Percentiles rank a stretch among this genome's conserved stretches.
These are phyloP conservation scores for Colletotrichum eremochloae DNA, from an alignment of 2,329 filamentous ascomycete species.

Conservation along the genomic window DNA sequence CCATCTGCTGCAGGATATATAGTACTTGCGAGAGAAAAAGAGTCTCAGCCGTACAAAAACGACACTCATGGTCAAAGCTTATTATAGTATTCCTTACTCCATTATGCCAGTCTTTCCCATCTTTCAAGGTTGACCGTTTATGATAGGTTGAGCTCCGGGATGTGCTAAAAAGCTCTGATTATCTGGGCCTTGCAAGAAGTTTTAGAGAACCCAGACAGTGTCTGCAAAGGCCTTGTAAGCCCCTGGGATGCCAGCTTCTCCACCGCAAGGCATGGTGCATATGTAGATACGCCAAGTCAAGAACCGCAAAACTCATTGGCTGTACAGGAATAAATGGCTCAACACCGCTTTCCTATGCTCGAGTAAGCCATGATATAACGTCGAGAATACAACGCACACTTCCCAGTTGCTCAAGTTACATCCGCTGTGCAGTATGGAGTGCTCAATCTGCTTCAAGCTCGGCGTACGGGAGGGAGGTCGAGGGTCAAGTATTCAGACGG, in stretches of 20 bases:
- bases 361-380: not conserved
- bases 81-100: too few relatives aligned
- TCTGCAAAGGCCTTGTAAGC: too few relatives aligned
- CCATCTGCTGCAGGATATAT: too few relatives aligned
- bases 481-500: not conserved
- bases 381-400: not conserved
- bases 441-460: not conserved
- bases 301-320: not conserved
- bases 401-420: not conserved
- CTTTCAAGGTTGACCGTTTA: too few relatives aligned
- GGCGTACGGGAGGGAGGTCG: too few relatives aligned
- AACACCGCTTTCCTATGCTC: not conserved
- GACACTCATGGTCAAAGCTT: too few relatives aligned
- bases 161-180: not conserved
- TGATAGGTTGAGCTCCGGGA: not conserved
- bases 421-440: not conserved
- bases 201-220: too few relatives aligned
- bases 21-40: not conserved
- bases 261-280: not conserved
- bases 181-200: not conserved
- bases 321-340: not conserved
- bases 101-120: too few relatives aligned
- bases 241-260: not conserved
- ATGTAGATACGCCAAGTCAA: not conserved
- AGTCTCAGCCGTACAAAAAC: too few relatives aligned